These are phyloP conservation scores for Boletus patriciae DNA, from an alignment of 768 basidiomycete species.

Conservation along the genomic window DNA sequence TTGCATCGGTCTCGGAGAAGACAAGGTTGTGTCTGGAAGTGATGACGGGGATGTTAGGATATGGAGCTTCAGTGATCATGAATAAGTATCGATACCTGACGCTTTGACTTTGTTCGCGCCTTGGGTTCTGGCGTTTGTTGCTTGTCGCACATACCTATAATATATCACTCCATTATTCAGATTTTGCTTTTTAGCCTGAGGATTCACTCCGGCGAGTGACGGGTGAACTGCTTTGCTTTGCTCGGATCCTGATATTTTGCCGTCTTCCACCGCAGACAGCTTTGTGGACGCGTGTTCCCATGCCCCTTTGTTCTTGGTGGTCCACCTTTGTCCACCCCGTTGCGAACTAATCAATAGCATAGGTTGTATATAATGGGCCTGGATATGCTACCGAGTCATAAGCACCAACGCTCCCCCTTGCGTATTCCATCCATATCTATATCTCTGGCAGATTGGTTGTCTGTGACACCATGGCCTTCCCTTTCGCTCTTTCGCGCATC, in stretches of 20 bases:
- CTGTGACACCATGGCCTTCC: conserved; percentile 30
- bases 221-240: neutral
- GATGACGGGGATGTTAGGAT: conserved; percentile 87
- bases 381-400: neutral
- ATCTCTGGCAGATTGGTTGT: conserved; percentile 12
- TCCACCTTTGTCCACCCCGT: conserved; percentile 14
- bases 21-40: conserved; percentile 95
- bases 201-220: too few relatives aligned
- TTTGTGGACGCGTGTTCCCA: neutral
- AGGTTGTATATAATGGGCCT: conserved; percentile 16
- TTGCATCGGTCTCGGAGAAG: conserved; percentile 85
- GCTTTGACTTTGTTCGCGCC: neutral
- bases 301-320: conserved; percentile 10
- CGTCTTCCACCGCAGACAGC: neutral
- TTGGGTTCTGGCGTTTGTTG: neutral
- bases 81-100: conserved; percentile 1
- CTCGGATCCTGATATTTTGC: neutral
- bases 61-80: conserved; percentile 64
- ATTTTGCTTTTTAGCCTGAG: neutral
- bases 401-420: neutral
- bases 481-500: conserved; percentile 19
- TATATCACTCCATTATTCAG: conserved; percentile 7
- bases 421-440: conserved; percentile 7
- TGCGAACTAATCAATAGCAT: neutral
- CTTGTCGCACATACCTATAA: neutral